Base-by-base conservation (phyloP, 2,329 filamentous ascomycete genomes). In the Elsinoe arachidis region DNA sequence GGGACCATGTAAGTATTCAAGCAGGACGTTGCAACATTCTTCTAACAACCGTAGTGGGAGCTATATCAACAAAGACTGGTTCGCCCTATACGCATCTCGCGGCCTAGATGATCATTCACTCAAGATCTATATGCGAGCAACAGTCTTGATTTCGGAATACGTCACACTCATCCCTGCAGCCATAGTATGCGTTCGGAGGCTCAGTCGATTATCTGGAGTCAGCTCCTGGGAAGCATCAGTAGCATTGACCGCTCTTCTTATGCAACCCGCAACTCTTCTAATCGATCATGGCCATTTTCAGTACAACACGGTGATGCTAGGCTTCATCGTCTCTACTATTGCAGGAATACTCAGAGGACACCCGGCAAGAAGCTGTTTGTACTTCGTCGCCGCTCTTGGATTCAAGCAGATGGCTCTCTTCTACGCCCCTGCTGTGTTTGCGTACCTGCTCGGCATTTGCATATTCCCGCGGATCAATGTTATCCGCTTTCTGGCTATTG, bases 331-430 rank as follows among this genome's bases (percentile, higher is more conserved):
- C 30, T 90, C 90, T 0, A 89, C 86, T 65, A 84, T 96, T 75
- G 93, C 92, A 41, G 93, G 88, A 70, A 87, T 97, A 74, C 72
- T 96, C 53, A 90, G 90, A 2, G 88, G 88, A 3, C 82, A 90
- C 51, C 86, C 86, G 65, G 80, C 95, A 61, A 96, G 92, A 90
- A 83, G 88, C 23, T 90, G 89, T 61, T 82, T 96, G 59, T 96
- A 96, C 75, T 99, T 99, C 65, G 93, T 99, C 5, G 83, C 82
- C 14, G 88, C 92, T 2, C 77, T 99, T n/a, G 90, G 90, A 5
- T 99, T 97, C 78, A 99, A 99, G 77, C 93, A 99, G 72, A 99
- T 99, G 95, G 92, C 92, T 1, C 79, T 99, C 14, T 99, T 97
- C 75, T 99, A 96, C 72, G 90, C 95, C 2, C 91, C 95, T 12